phyloP scores from a whole-genome alignment of 768 basidiomycete genomes.

The Pisolithus marmoratus region DNA sequence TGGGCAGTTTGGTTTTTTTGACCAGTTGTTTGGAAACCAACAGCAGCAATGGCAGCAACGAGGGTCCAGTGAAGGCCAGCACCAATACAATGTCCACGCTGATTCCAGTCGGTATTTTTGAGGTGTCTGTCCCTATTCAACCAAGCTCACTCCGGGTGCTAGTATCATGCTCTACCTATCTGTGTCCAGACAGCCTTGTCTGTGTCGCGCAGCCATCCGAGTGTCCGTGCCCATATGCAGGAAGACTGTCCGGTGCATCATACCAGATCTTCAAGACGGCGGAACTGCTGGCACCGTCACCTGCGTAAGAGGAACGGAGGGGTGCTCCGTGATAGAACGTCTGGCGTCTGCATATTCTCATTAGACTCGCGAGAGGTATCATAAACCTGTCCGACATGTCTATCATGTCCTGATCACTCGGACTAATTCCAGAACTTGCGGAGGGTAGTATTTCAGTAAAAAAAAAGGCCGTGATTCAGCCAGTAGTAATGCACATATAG shows the following conservation, averaged over 20 bases:
- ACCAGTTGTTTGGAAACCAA: conserved; percentile 62
- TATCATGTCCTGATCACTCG: not conserved
- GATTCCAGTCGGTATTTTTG: conserved; percentile 49
- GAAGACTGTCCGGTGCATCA: conserved; percentile 73
- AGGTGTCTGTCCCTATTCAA: not conserved
- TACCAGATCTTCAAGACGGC: conserved; percentile 54
- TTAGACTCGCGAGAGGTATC: conserved; percentile 4
- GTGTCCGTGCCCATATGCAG: conserved; percentile 72
- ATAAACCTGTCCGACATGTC: not conserved
- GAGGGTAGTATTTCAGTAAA: too few species aligned
- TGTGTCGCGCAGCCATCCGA: conserved; percentile 51
- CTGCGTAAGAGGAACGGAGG: conserved; percentile 61
- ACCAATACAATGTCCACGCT: conserved; percentile 62
- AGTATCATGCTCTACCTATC: conserved; percentile 71
- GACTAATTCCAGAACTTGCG: too few species aligned
- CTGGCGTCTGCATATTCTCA: conserved; percentile 23
- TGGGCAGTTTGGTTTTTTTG: conserved; percentile 78
- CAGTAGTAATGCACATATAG: too few species aligned
- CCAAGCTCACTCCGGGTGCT: not conserved
- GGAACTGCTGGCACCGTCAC: conserved; percentile 52
- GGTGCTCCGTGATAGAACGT: conserved; percentile 57
- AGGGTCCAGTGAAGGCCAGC: conserved; percentile 34
- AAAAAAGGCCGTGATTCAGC: too few species aligned
- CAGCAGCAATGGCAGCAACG: conserved; percentile 53
- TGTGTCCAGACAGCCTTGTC: conserved; percentile 70